Evolutionary conservation across 2,329 filamentous ascomycete species (phyloP), one percentile per base, ranked within the genome.

Genomic region (Akanthomyces uredinophilus): DNA sequence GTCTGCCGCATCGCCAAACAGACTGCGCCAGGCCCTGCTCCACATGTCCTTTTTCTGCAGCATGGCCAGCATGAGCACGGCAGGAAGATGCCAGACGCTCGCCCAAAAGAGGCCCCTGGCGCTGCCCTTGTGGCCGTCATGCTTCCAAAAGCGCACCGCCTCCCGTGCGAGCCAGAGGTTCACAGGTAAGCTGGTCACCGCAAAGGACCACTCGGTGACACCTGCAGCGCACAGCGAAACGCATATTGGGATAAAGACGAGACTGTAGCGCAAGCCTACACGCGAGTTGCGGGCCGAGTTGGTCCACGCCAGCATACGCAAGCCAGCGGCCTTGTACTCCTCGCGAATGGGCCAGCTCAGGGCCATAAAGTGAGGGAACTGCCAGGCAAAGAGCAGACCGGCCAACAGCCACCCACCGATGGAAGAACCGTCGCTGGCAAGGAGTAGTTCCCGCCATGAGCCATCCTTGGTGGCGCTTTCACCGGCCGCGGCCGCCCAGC

Each of bases 291-390:
- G 85, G 0, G 87, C 87, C 0, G 93, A 91, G 72, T 98, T 94
- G 6, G 89, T 88, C 88, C 93, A 98, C 53, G 84, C 86, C 4
- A 98, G 81, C 95, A 89, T 89, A 65, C 82, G 81, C 70, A 88
- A 82, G 10, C 86, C 87, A 0, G 84, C 87, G 13, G 78, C 80
- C 66, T 87, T 88, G 80, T 99, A 99, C 73, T 99, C 95, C 10
- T 96, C 88, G 22, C 92, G 83, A 64, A 98, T 96, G 4, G 85
- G 81, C 85, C 94, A 96, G 52, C 90, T 93, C 24, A 99, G 81
- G 1, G 93, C 89, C 83, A 97, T 98, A 79, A 99, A 99, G 77
- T 99, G 95, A 3, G 95, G 92, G 71, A 99, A 98, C 72, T 99
- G 94, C 95, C 95, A 99, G 14, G 92, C 89, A 67, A 96, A 96